Evolutionary conservation across 176 grass and related monocot species (phyloP).

Genomic region (Rhipidocladum racemiflorum): DNA sequence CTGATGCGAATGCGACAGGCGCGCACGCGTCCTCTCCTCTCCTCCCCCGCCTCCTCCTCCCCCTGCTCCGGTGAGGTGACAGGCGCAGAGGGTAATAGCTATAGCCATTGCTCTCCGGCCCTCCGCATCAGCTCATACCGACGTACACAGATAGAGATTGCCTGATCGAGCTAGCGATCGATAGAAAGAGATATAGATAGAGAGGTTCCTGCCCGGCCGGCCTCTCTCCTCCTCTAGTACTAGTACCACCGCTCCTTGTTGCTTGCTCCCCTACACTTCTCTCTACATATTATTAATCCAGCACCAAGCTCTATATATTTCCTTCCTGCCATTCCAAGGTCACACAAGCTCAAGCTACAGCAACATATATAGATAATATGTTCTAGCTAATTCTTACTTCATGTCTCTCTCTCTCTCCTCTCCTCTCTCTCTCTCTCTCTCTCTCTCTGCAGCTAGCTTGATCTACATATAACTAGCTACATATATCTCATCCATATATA

Average conservation of each 20-base stretch:
- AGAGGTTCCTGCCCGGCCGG: not conserved
- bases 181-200: not conserved
- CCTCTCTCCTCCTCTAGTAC: not conserved
- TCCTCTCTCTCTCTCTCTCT: not conserved
- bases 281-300: constrained; percentile 8
- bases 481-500: not conserved
- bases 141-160: not conserved
- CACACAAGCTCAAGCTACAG: constrained; percentile 23
- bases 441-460: not conserved
- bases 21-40: constrained; percentile 17
- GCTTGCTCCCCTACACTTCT: constrained; percentile 53
- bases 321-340: constrained; percentile 1
- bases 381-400: not conserved
- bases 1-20: constrained; percentile 31
- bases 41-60: too few relatives aligned
- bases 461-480: not conserved
- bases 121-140: not conserved
- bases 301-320: constrained; percentile 44
- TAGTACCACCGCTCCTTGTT: constrained; percentile 13
- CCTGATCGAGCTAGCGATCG: not conserved
- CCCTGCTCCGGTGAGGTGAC: constrained; percentile 14
- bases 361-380: not conserved
- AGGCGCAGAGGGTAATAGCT: not conserved
- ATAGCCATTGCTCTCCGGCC: not conserved
- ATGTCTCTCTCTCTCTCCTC: not conserved